Base-by-base conservation (phyloP, 2,329 filamentous ascomycete genomes). In the Fusarium sp. region DNA sequence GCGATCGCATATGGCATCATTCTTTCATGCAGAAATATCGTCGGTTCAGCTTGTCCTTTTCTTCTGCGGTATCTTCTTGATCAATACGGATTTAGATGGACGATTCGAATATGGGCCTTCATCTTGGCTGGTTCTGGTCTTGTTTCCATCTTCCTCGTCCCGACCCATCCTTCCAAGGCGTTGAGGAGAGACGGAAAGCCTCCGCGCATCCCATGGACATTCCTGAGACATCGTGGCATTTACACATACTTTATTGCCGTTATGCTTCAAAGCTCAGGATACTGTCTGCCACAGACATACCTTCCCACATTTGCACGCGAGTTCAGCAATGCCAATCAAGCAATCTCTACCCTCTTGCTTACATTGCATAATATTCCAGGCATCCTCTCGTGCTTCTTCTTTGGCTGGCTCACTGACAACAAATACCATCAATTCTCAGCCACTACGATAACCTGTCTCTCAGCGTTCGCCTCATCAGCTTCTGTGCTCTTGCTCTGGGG, bases 331-430 rank as follows among this genome's bases (percentile, higher is more conserved):
- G 30, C 40, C 11, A 56, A 20, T 13, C 53, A 56, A 35, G 40
- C 53, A 7, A 56, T 48, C 23, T 56, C 53, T 3, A 56, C 53
- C 14, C 53, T 56, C 5, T 33, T 56, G 20, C 53, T 56, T 15
- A 48, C 53, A 3, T 17, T 56, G 12, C 53, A 56, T 20, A 56
- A 56, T 8, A 56, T 56, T 7, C 53, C 53, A 0, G 53, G 53
- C 30, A 48, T 56, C 5, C 42, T 56, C 40, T 56, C 40, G 2
- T 56, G 53, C 20, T 27, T 35, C 20, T 56, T 56, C 17, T 56
- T 56, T 27, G 53, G 53, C 18, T 48, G 53, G 53, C 53, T 56
- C 18, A 56, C 53, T 14, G 53, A 56, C 13, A 56, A 56, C 6
- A 56, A 56, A 10, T 33, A 56, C 2, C 53, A 56, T 13, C 53